These are phyloP conservation scores for Podaxis carcinomalis DNA, from an alignment of 768 basidiomycete species.

Conservation along the genomic window DNA sequence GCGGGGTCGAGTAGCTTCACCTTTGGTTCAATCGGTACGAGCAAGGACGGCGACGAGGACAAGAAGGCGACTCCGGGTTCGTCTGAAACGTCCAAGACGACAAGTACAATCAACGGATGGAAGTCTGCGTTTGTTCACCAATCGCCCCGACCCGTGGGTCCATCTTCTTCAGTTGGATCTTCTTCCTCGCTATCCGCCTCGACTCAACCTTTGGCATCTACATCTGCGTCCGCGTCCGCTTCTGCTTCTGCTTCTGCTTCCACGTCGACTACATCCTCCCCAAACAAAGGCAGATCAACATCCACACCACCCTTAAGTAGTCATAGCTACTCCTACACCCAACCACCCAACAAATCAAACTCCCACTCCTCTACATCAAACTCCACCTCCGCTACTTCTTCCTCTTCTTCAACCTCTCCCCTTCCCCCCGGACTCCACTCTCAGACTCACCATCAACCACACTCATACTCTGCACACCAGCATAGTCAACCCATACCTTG, in stretches of 20 bases:
- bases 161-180: too few relatives aligned
- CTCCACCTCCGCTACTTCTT: background rate
- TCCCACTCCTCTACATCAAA: background rate
- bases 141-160: too few relatives aligned
- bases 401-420: background rate
- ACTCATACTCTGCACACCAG: conserved; percentile 8
- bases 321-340: background rate
- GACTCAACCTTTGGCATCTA: background rate
- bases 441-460: background rate
- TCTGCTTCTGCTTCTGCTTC: background rate
- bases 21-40: background rate
- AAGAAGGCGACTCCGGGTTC: background rate
- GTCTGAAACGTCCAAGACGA: background rate
- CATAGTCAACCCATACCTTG: conserved; percentile 31
- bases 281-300: background rate
- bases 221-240: background rate
- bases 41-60: background rate
- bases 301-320: background rate
- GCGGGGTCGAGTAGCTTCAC: background rate
- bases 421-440: background rate
- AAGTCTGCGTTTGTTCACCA: too few relatives aligned
- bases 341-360: background rate
- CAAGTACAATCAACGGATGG: background rate
- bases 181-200: background rate
- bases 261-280: background rate